phyloP scores from a whole-genome alignment of 208 protist genomes.

The Leishmania aethiopica region DNA sequence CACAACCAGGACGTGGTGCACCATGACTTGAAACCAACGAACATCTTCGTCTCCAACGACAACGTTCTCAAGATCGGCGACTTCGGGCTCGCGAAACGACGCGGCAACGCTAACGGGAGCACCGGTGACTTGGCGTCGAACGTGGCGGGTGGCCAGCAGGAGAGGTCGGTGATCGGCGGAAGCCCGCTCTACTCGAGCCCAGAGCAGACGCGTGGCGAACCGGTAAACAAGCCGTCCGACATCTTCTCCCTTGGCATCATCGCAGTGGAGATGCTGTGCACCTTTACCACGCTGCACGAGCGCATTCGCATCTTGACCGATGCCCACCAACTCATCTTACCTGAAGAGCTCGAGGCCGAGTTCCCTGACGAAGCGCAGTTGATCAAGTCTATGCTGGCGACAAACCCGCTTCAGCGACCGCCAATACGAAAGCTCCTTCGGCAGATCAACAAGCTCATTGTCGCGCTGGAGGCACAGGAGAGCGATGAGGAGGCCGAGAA shows the following conservation, averaged over 20 bases:
- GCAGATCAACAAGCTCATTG: slow-evolving; percentile 29
- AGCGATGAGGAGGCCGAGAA: slow-evolving; percentile 21
- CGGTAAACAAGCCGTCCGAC: slow-evolving; percentile 58
- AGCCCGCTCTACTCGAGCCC: slow-evolving; percentile 86
- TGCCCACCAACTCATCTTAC: slow-evolving; percentile 48
- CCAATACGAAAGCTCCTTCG: slow-evolving; percentile 42
- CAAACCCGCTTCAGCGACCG: slow-evolving; percentile 30
- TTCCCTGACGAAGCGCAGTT: slow-evolving; percentile 62
- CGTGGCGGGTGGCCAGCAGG: slow-evolving; percentile 38
- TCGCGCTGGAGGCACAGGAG: slow-evolving; percentile 29
- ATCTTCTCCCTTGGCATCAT: slow-evolving; percentile 85
- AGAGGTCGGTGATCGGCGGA: slow-evolving; percentile 52
- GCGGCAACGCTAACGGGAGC: slow-evolving; percentile 9
- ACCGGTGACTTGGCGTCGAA: slow-evolving; percentile 33
- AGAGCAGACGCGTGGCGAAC: slow-evolving; percentile 66
- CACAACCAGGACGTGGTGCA: slow-evolving; percentile 79
- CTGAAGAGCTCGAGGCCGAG: slow-evolving; percentile 27
- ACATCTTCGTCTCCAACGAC: slow-evolving; percentile 75
- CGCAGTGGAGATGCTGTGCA: slow-evolving; percentile 78
- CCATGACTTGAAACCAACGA: slow-evolving; percentile 85
- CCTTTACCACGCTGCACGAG: slow-evolving; percentile 77
- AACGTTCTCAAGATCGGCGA: slow-evolving; percentile 84
- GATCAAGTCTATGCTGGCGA: slow-evolving; percentile 49
- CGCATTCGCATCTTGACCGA: slow-evolving; percentile 64
- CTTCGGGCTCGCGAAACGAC: slow-evolving; percentile 81